Percentiles rank a stretch among this genome's conserved stretches.
Conservation (phyloP, 176 grass and related monocot genomes). For the Eremochloa ophiuroides region DNA sequence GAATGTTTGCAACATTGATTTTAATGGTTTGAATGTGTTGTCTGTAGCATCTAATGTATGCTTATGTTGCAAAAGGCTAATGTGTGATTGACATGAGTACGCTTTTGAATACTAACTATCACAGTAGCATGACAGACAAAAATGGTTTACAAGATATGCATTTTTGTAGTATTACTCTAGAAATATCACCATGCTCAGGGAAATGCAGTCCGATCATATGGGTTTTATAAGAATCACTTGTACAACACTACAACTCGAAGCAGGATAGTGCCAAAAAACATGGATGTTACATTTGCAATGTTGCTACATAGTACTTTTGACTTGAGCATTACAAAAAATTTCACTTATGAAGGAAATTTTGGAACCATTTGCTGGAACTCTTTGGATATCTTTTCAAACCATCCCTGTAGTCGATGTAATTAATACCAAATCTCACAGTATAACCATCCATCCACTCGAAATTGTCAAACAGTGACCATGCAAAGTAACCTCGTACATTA, state of each 20-base stretch:
- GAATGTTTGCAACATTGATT: background rate
- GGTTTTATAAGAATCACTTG: background rate
- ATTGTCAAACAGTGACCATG: constrained; percentile 85
- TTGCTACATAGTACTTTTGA: background rate
- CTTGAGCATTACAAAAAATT: background rate
- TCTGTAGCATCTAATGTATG: constrained; percentile 7
- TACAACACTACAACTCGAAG: background rate
- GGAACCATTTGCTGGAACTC: constrained; percentile 62
- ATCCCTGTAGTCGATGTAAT: constrained; percentile 69
- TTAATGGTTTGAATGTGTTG: background rate
- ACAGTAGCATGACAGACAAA: background rate
- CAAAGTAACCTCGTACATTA: constrained; percentile 69
- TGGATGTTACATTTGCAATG: background rate
- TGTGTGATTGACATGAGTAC: background rate
- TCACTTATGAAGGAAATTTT: constrained; percentile 48
- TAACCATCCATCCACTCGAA: constrained; percentile 89
- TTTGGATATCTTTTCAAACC: constrained; percentile 81
- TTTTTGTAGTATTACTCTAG: background rate
- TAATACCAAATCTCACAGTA: constrained; percentile 74
- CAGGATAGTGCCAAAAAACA: background rate
- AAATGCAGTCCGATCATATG: background rate
- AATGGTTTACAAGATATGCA: background rate
- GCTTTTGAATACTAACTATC: background rate
- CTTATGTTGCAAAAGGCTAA: background rate
- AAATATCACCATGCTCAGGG: background rate